Conservation (phyloP, 2,329 filamentous ascomycete species). For the Phaeosphaeria sp. region DNA sequence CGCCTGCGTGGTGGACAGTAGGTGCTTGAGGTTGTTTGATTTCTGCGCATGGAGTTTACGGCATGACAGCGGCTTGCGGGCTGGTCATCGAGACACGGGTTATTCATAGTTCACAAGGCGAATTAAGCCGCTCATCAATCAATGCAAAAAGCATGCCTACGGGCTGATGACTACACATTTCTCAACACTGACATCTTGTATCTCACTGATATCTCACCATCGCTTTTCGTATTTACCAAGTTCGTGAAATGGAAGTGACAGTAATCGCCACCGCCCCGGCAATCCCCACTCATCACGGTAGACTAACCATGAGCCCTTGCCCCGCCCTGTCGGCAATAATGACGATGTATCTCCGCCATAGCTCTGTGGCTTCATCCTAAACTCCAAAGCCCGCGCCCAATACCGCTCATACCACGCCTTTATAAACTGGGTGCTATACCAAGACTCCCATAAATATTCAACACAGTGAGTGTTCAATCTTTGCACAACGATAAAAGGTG, state of each 20-base stretch:
- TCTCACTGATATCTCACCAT: background rate
- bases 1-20: slow-evolving; percentile 64
- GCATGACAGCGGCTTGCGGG: slow-evolving; percentile 31
- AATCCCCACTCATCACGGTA: background rate
- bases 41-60: slow-evolving; percentile 41
- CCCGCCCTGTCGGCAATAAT: background rate
- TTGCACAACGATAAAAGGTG: background rate
- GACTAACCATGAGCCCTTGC: background rate
- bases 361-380: background rate
- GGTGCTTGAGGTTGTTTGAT: slow-evolving; percentile 22
- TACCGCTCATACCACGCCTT: background rate
- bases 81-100: slow-evolving; percentile 20
- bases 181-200: slow-evolving; percentile 8
- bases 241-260: background rate
- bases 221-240: background rate
- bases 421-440: background rate
- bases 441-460: background rate
- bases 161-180: slow-evolving; percentile 29
- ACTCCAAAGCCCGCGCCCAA: background rate
- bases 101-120: slow-evolving; percentile 40
- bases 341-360: background rate
- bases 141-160: slow-evolving; percentile 42
- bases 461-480: background rate
- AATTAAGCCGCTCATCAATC: slow-evolving; percentile 28
- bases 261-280: background rate